These are phyloP conservation scores for Rutstroemia sp. DNA, from an alignment of 2,329 filamentous ascomycete species.

Conservation along the genomic window DNA sequence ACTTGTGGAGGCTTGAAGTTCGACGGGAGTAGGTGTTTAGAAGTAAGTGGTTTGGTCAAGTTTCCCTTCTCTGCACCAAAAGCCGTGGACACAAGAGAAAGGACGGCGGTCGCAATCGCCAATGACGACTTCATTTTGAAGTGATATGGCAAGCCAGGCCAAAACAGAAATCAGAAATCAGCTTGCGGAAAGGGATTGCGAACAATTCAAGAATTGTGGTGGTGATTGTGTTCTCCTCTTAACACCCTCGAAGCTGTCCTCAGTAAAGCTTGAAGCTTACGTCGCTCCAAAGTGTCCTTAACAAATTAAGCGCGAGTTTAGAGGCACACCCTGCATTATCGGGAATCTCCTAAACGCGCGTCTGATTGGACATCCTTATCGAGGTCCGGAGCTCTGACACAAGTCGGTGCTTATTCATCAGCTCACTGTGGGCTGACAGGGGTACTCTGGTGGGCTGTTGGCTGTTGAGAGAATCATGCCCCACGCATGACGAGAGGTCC, in stretches of 20 bases:
- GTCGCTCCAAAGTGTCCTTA: constrained; percentile 20
- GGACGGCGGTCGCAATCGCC: constrained; percentile 47
- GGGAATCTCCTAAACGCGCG: background rate
- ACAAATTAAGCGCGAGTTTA: constrained; percentile 4
- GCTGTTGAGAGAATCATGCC: background rate
- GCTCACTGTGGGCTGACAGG: background rate
- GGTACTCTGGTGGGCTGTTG: background rate
- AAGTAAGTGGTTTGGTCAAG: constrained; percentile 36
- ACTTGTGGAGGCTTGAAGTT: constrained; percentile 80
- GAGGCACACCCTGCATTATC: background rate
- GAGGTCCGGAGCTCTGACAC: too few relatives aligned
- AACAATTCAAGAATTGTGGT: background rate
- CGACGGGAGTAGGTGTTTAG: constrained; percentile 52
- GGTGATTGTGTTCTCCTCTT: background rate
- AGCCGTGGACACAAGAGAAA: constrained; percentile 40
- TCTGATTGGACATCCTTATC: background rate
- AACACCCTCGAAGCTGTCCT: background rate
- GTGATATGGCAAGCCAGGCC: constrained; percentile 4
- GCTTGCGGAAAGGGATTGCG: background rate
- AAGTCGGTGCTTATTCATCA: background rate
- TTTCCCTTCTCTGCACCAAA: constrained; percentile 25
- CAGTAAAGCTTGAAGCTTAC: constrained; percentile 19
- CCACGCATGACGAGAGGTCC: background rate
- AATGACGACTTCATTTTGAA: constrained; percentile 27
- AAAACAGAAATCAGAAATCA: background rate